Evolutionary conservation across 164 flowering plant genomes (phyloP), one percentile per base, ranked within the genome.

Genomic region (Kalanchoe fedtschenkoi): DNA sequence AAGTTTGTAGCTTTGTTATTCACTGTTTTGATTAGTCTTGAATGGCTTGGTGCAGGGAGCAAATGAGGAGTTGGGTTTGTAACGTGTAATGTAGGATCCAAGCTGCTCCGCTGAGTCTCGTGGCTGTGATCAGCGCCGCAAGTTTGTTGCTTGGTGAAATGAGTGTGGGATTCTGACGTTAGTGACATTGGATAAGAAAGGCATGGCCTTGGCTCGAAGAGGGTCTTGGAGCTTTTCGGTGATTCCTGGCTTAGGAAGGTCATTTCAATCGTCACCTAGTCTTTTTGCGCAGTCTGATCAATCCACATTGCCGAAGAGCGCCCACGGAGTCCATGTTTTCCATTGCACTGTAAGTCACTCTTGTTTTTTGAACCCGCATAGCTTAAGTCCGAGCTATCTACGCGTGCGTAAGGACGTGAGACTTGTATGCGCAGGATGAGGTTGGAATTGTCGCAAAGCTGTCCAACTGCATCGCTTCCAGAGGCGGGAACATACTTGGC

Each of bases 401-500:
- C 28, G 21, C 16, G 29, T 5, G 29, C 34, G 2, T 29, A 32
- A 57, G 51, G 21, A 26, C 66, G 42, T 39, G 43, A 19, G 26
- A 4, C n/a, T 69, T 53, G 62, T 56, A 54, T 66, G 51, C 42
- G 32, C 66, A 89, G 96, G 96, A 92, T 66, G 77, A 33, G 5
- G 86, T 85, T 32, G 98, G 98, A 34, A 88, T 92, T 47, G 93
- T 92, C 10, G 95, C 98, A 0, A 92, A 84, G 77, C 70, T 89
- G 17, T 87, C 98, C 16, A 93, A 87, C 17, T 89, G 96, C 64
- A 89, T 92, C 17, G 96, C 98, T 54, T 82, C 87, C 4, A 79
- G 72, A 66, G 96, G 96, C 4, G 98, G 96, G n/a, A 89, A 92
- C 68, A 92, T 92, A 66, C 81, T 82, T 17, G 76, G 75, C 15